A percentile compares a stretch with the other conserved stretches of the same genome.
These are phyloP conservation scores for Rhodotorula sp. DNA, from an alignment of 1,284 basidiomycete species.

Conservation along the genomic window DNA sequence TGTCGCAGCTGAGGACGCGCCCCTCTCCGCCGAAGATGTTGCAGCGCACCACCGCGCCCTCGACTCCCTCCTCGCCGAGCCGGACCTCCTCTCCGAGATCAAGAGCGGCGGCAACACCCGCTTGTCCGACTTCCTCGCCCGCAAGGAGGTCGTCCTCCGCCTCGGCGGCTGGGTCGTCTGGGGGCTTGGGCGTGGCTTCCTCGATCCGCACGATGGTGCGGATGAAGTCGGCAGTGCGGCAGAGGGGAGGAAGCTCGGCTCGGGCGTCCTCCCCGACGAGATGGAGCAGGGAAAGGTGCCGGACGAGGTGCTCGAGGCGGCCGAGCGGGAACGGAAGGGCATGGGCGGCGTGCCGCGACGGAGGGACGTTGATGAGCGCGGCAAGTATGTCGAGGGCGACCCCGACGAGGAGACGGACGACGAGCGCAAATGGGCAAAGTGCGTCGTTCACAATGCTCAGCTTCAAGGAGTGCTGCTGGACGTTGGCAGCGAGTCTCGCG, in stretches of 20 bases:
- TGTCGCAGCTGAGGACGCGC: neutral
- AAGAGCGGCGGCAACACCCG: constrained; percentile 36
- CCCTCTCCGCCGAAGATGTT: constrained; percentile 9
- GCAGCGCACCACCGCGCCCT: constrained; percentile 25
- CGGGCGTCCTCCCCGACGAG: constrained; percentile 33
- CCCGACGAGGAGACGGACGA: constrained; percentile 32
- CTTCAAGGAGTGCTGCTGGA: no score
- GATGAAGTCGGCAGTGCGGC: neutral
- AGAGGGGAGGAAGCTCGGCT: constrained; percentile 4
- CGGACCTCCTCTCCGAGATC: constrained; percentile 41
- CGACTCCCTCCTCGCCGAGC: constrained; percentile 32
- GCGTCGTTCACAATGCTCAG: no score
- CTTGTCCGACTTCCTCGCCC: constrained; percentile 38
- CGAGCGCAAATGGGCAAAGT: constrained; percentile 41
- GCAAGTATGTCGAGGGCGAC: constrained; percentile 16
- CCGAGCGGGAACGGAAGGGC: constrained; percentile 23
- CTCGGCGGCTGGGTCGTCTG: constrained; percentile 43
- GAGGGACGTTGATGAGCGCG: constrained; percentile 25
- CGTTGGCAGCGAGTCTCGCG: neutral
- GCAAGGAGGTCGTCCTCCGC: constrained; percentile 30
- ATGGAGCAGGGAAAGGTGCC: constrained; percentile 38
- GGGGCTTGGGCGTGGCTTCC: constrained; percentile 34
- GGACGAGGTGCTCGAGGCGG: constrained; percentile 30
- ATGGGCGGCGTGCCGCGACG: constrained; percentile 37
- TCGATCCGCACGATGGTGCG: constrained; percentile 3